Evolutionary conservation across 1,284 basidiomycete genomes (phyloP).

Genomic region (Polyporus tsugae): DNA sequence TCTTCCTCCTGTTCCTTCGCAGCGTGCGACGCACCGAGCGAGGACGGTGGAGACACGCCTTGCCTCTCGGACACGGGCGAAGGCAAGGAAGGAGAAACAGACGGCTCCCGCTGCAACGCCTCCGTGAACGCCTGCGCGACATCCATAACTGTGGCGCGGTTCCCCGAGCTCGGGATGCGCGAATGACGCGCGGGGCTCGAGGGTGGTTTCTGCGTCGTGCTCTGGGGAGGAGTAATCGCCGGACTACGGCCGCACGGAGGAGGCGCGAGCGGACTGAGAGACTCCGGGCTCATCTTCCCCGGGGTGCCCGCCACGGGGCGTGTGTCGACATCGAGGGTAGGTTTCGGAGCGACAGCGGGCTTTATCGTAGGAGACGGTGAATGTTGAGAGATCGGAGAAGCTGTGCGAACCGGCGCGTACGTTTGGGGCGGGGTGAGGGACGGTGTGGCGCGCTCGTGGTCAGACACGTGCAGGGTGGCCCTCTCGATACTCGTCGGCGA

Average conservation of each 20-base stretch:
- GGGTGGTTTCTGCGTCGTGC: slow-evolving; percentile 31
- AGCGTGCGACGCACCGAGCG: slow-evolving; percentile 7
- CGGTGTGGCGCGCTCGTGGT: slow-evolving; percentile 3
- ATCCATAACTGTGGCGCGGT: slow-evolving; percentile 78
- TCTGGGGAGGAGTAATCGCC: slow-evolving; percentile 27
- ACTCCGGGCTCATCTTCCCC: slow-evolving; percentile 21
- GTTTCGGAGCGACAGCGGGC: slow-evolving; percentile 21
- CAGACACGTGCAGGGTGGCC: background rate
- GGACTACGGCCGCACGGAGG: slow-evolving; percentile 20
- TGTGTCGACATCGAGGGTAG: slow-evolving; percentile 22
- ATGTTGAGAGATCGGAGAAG: slow-evolving; percentile 21
- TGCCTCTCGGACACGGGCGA: slow-evolving; percentile 15
- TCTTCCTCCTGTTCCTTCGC: slow-evolving; percentile 28
- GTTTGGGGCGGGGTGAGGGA: slow-evolving; percentile 15
- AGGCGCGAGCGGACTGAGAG: slow-evolving; percentile 23
- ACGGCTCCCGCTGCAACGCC: slow-evolving; percentile 25
- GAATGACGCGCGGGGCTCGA: slow-evolving; percentile 47
- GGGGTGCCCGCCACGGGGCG: slow-evolving; percentile 2
- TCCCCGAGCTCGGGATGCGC: slow-evolving; percentile 73
- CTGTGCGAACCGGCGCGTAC: slow-evolving; percentile 12
- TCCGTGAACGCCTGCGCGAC: slow-evolving; percentile 70
- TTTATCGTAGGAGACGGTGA: slow-evolving; percentile 17
- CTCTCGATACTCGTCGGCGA: slow-evolving; percentile 21
- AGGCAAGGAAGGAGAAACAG: slow-evolving; percentile 12
- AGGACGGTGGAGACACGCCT: slow-evolving; percentile 14